Percentiles rank a stretch among this genome's conserved stretches.
Evolutionary conservation across 805 yeast genomes (phyloP).

Genomic region (Cyberlindnera japonica): DNA sequence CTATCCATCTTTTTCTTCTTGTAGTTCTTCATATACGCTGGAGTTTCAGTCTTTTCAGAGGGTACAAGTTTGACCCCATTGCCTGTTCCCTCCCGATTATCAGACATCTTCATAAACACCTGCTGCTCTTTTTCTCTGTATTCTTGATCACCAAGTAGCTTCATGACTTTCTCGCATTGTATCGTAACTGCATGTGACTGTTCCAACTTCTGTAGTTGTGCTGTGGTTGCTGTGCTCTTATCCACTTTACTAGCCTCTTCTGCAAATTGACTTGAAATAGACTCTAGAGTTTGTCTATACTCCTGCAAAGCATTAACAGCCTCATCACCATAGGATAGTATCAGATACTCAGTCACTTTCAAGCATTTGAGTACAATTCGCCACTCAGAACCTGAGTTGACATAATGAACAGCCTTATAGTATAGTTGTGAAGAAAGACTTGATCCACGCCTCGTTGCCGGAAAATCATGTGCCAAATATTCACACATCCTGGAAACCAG

Average conservation of each 20-base stretch:
- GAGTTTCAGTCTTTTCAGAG: constrained; percentile 5
- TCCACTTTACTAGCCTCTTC: constrained; percentile 1
- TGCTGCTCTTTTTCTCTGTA: constrained; percentile 7
- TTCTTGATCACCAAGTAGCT: constrained; percentile 7
- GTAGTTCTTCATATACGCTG: constrained; percentile 9
- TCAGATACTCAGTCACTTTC: constrained; percentile 31
- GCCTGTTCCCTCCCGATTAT: constrained; percentile 1
- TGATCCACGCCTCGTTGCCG: neutral
- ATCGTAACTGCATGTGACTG: constrained; percentile 6
- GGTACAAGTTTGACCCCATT: constrained; percentile 6
- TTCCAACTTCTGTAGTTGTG: constrained; percentile 12
- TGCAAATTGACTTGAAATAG: neutral
- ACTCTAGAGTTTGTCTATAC: neutral
- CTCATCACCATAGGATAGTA: constrained; percentile 22
- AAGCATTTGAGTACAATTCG: constrained; percentile 37
- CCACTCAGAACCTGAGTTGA: constrained; percentile 39
- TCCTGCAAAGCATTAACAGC: constrained; percentile 2
- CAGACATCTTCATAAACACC: constrained; percentile 10
- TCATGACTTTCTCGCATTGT: constrained; percentile 6
- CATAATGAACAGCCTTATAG: constrained; percentile 29
- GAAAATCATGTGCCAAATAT: constrained; percentile 4
- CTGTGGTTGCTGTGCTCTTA: constrained; percentile 1
- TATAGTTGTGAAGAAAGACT: constrained; percentile 1
- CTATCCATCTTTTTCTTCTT: constrained; percentile 15
- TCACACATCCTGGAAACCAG: constrained; percentile 29